These are phyloP conservation scores for Candida sithepensis DNA, from an alignment of 805 yeast species.

Conservation along the genomic window DNA sequence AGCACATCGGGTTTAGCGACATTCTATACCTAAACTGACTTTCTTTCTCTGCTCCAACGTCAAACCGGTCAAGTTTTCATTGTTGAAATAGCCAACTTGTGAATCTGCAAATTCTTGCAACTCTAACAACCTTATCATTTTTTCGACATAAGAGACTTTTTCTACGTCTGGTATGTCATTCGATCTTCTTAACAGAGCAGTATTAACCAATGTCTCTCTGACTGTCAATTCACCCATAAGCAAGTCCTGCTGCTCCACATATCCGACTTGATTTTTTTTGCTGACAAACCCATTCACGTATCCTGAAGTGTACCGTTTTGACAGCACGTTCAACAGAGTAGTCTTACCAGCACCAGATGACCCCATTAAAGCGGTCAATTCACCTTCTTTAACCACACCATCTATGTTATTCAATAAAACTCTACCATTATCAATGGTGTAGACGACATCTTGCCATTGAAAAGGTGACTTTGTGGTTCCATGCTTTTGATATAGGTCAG, in stretches of 20 bases:
- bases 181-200: conserved; percentile 28
- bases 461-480: conserved; percentile 36
- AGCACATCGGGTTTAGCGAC: conserved; percentile 45
- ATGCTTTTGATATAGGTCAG: neutral
- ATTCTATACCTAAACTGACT: conserved; percentile 42
- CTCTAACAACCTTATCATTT: conserved; percentile 34
- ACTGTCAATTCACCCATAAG: conserved; percentile 44
- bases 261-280: conserved; percentile 43
- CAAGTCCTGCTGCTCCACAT: conserved; percentile 52
- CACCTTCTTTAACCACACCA: conserved; percentile 35
- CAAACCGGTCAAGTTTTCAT: conserved; percentile 33
- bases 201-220: conserved; percentile 38
- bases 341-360: conserved; percentile 52
- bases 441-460: conserved; percentile 61
- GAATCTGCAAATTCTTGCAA: conserved; percentile 48
- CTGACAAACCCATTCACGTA: conserved; percentile 34
- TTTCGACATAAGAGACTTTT: conserved; percentile 40
- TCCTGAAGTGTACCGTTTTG: conserved; percentile 45
- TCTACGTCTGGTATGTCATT: conserved; percentile 35
- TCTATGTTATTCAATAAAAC: conserved; percentile 31
- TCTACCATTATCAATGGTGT: conserved; percentile 38
- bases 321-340: conserved; percentile 42
- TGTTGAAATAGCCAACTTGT: conserved; percentile 40
- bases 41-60: conserved; percentile 42
- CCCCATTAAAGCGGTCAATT: conserved; percentile 44